Base-by-base conservation (phyloP, 805 yeast genomes). In the Wickerhamiella dianesei region DNA sequence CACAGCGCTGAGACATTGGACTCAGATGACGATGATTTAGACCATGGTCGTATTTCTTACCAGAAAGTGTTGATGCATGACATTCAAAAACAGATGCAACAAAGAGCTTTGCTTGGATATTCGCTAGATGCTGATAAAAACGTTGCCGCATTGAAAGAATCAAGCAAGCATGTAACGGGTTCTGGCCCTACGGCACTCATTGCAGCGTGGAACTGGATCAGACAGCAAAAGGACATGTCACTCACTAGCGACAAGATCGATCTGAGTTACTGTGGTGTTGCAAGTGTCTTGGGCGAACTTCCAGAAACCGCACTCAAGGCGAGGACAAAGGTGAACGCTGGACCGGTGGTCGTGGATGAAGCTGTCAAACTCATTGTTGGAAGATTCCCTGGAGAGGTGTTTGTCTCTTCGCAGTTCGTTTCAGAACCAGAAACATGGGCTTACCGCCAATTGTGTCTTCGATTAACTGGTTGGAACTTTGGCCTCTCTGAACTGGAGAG, bases 151-250 rank as follows among this genome's bases (percentile, higher is more conserved):
- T 49, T 66, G 19, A 44, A 48, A 3, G 35, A 42, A 25, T 47
- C 51, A 5, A 41, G 39, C 9, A 65, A 79, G 36, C 37, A 37
- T n/a, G 44, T 25, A 16, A 35, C 17, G 4, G 37, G 21, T 16
- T 84, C 46, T 76, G 51, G 67, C 66, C 22, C 72, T 64, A 47
- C 69, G 68, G 45, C 65, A 67, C n/a, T 82, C 76, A 51, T 65
- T 81, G 44, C 84, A 55, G 81, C 94, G 0, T 89, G 97, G 97
- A 79, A 81, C 58, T 89, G 97, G 97, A 65, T 89, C 29, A 74
- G 77, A 1, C 74, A 83, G 44, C 85, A 94, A 0, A 73, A 76
- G 46, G 76, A 74, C 39, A 71, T 83, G 1, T 81, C 84, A 0
- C 67, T 80, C 82, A 67, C 75, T 2, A 72, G 81, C 3, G 78